Base-by-base conservation (phyloP, 345 rosid species). In the Conringia planisiliqua region DNA sequence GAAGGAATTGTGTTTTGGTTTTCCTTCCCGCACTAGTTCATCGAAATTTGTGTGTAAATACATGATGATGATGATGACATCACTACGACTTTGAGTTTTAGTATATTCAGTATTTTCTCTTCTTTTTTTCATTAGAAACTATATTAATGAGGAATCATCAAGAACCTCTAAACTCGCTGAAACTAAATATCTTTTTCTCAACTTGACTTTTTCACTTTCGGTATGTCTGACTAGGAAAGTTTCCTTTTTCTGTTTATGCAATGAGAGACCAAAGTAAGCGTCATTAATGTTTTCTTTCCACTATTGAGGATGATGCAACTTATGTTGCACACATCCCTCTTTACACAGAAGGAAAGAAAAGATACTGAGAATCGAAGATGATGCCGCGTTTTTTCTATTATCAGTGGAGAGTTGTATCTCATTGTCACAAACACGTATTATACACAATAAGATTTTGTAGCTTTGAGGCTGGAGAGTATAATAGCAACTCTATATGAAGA, bases 1-100 rank as follows among this genome's bases (percentile, higher is more conserved):
- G 10, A 70, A 76, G 80, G 60, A 70, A 70, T 6, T 0, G 4
- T 33, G 13, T 76, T 70, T 63, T 73, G 7, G 70, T 54, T 47
- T 70, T 76, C 40, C 43, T 62, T 70, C 1, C 27, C 60, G 75
- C 66, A 18, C 10, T 58, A n/a, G 10, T n/a, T n/a, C n/a, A 13
- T 36, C 10, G 71, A 8, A 42, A 13, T n/a, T 32, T 44, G 1
- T 66, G 42, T 66, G 66, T 46, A 65, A 3, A n/a, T 61, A 30
- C 47, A 3, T 12, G 44, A 42, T 42, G 46, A 18, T 10, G 9
- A 24, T 12, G 24, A 56, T 30, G 12, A 56, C 55, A 50, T 18
- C 55, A 20, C 22, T 57, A 55, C 30, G 42, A 27, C 10, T 64
- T 12, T 1, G 50, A n/a, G n/a, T 35, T 42, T 33, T 71, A 35